Base-by-base conservation (phyloP, 2,329 filamentous ascomycete species). In the Pleoardoris graminearum region DNA sequence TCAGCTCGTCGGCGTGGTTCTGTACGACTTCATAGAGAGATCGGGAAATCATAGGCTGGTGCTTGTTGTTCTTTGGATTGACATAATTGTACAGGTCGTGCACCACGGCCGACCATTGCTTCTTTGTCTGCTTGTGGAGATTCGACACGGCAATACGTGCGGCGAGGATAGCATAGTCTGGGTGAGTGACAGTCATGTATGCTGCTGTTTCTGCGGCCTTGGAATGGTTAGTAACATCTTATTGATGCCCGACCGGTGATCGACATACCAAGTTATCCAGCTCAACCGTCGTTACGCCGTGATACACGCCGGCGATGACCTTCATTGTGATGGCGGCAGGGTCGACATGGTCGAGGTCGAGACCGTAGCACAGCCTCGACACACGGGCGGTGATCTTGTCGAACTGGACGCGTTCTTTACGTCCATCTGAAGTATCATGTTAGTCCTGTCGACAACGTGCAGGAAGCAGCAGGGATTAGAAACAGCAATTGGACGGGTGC, bases 321-420 rank as follows among this genome's bases (percentile, higher is more conserved):
- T 97, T 99, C 80, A 96, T 92, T 54, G 94, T 99, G 74, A 99
- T 99, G 70, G 93, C 91, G 62, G 95, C 94, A 51, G 94, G 91
- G 79, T 99, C 94, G 69, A 99, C 90, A 80, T 99, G 94, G 66
- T 90, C 93, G 45, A 89, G 85, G 73, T 99, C 94, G 53, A 99
- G 88, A 63, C 93, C 93, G 77, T 99, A 99, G 84, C 94, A 99
- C 72, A 99, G 83, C 70, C 94, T 87, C 41, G 94, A 97, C 65
- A 99, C 94, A 77, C 94, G 91, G 69, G 94, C 94, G 71, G 94
- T 97, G 85, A 99, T 99, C 82, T 99, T 99, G 84, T 99, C 94
- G 81, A 99, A 99, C 77, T 99, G 94, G 62, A 99, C 94, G 77
- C 94, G 94, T 84, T 99, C 94, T 82, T 97, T 96, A 82, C 94